Evolutionary conservation across 352 stramenopile genomes (phyloP).

Genomic region (Pythium coloratum): DNA sequence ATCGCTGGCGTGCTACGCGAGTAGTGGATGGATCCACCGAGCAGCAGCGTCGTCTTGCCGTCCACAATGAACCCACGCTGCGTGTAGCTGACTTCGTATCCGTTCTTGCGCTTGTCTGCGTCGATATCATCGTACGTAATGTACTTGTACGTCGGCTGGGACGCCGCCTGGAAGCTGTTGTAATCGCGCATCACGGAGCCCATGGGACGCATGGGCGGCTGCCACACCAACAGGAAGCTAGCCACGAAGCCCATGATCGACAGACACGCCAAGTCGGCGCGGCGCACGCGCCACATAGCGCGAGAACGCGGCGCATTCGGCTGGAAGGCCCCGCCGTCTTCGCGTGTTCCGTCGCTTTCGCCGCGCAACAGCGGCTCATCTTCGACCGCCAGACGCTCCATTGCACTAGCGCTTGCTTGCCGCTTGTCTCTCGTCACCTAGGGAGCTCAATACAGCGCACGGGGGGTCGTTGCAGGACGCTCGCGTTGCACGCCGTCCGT

Average conservation of each 20-base stretch:
- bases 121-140: slow-evolving; percentile 66
- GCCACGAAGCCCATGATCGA: slow-evolving; percentile 45
- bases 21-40: slow-evolving; percentile 75
- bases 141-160: slow-evolving; percentile 30
- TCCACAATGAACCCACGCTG: slow-evolving; percentile 64
- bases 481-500: neutral
- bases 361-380: slow-evolving; percentile 5
- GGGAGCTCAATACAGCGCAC: neutral
- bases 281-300: slow-evolving; percentile 31
- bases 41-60: slow-evolving; percentile 48
- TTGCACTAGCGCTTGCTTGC: neutral
- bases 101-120: slow-evolving; percentile 34
- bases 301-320: neutral
- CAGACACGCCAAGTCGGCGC: slow-evolving; percentile 53
- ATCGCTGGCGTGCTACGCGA: slow-evolving; percentile 44
- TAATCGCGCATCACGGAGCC: slow-evolving; percentile 37
- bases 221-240: slow-evolving; percentile 50
- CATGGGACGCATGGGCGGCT: slow-evolving; percentile 41
- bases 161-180: neutral
- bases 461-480: neutral
- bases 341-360: neutral
- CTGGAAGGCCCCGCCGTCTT: neutral
- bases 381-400: slow-evolving; percentile 4
- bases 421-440: neutral
- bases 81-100: slow-evolving; percentile 53